Percentiles rank a stretch among this genome's conserved stretches.
Conservation (phyloP, 2,329 filamentous ascomycete species). For the Alternaria arborescens region DNA sequence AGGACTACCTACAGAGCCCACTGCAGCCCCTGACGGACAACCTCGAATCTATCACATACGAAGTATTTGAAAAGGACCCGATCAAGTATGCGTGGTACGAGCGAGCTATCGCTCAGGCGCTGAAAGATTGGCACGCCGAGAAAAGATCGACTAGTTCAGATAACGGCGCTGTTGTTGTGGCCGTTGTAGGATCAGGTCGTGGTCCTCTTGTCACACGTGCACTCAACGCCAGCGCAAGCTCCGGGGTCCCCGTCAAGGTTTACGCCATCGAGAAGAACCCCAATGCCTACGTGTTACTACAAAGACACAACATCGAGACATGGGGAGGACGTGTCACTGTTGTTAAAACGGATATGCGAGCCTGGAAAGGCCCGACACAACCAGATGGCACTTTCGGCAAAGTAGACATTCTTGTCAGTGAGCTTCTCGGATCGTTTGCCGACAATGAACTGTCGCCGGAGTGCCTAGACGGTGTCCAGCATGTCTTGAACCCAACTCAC, state of each 20-base stretch:
- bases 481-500: slow-evolving; percentile 78
- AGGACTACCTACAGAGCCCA: slow-evolving; percentile 95
- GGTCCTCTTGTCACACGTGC: slow-evolving; percentile 91
- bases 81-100: slow-evolving; percentile 99
- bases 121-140: slow-evolving; percentile 78
- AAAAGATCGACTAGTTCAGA: slow-evolving; percentile 77
- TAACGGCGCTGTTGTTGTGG: slow-evolving; percentile 78
- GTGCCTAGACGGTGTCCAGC: slow-evolving; percentile 94
- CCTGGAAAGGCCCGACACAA: slow-evolving; percentile 83
- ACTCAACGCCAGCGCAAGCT: slow-evolving; percentile 77
- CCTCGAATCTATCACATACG: slow-evolving; percentile 95
- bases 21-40: slow-evolving; percentile 96
- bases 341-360: slow-evolving; percentile 96
- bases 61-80: slow-evolving; percentile 97
- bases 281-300: slow-evolving; percentile 92
- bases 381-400: slow-evolving; percentile 65
- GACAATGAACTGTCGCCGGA: slow-evolving; percentile 98
- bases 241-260: slow-evolving; percentile 80
- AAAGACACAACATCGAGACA: slow-evolving; percentile 79
- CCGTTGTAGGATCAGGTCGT: slow-evolving; percentile 91
- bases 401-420: slow-evolving; percentile 93
- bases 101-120: slow-evolving; percentile 78
- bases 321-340: slow-evolving; percentile 85
- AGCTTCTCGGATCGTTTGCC: slow-evolving; percentile 92
- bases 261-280: slow-evolving; percentile 99